These are phyloP conservation scores for Ulmus americana DNA, from an alignment of 331 rosid species.

Conservation along the genomic window DNA sequence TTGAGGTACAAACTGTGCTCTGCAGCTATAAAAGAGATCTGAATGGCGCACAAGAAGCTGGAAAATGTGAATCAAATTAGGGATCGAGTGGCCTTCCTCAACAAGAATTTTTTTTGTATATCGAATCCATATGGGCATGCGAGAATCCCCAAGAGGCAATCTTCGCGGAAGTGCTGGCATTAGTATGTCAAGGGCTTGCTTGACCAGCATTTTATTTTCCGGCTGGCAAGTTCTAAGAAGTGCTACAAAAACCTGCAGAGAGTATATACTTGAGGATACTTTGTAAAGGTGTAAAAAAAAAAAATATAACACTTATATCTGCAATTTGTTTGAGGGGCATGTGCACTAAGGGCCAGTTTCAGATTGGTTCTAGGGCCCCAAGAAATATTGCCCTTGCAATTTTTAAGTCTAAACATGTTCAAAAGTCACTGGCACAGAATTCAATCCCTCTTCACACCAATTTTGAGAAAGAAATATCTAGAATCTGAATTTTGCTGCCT, in stretches of 20 bases:
- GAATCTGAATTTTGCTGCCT: too few relatives aligned
- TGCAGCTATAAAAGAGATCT: conserved; percentile 93
- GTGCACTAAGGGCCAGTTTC: not conserved
- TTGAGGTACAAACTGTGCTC: conserved; percentile 99
- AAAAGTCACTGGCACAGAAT: too few relatives aligned
- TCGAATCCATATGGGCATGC: conserved; percentile 97
- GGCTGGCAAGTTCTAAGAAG: conserved; percentile 99
- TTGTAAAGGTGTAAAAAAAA: not conserved
- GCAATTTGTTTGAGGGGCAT: not conserved
- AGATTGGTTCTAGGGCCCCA: not conserved
- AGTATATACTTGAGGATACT: conserved; percentile 27
- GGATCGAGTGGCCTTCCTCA: conserved; percentile 98
- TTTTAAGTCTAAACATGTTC: not conserved
- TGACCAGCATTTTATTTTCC: conserved; percentile 97
- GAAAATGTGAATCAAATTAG: conserved; percentile 94
- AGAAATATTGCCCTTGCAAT: too few relatives aligned
- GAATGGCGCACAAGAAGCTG: conserved; percentile 99
- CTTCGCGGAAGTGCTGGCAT: conserved; percentile 99
- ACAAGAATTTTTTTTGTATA: conserved; percentile 92
- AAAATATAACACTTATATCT: not conserved
- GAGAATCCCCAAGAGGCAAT: conserved; percentile 90
- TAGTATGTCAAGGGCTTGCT: conserved; percentile 97
- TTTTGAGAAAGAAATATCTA: too few relatives aligned
- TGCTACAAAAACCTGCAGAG: conserved; percentile 91
- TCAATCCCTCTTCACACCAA: too few relatives aligned